These are phyloP conservation scores for Diversispora eburnea DNA, from an alignment of 192 early-diverging fungal genomes.

Conservation along the genomic window DNA sequence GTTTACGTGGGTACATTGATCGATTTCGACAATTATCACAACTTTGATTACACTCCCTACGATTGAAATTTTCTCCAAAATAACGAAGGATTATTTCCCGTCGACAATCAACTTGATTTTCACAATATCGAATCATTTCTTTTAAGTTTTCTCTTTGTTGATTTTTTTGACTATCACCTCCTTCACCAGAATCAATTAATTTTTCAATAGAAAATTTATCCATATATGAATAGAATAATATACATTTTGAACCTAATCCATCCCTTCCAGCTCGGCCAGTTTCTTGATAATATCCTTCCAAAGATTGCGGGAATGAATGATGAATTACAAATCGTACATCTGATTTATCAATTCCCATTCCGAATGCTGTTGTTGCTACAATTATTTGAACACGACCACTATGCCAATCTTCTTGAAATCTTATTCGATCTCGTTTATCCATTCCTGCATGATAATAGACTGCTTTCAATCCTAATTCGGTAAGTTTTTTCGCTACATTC, in stretches of 20 bases:
- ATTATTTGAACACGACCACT: slow-evolving; percentile 70
- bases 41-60: slow-evolving; percentile 59
- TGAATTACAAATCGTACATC: slow-evolving; percentile 97
- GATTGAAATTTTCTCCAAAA: slow-evolving; percentile 83
- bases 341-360: slow-evolving; percentile 97
- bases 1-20: no score
- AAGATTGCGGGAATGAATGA: slow-evolving; percentile 78
- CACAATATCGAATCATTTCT: slow-evolving; percentile 75
- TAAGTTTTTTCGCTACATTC: slow-evolving; percentile 69
- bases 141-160: slow-evolving; percentile 60
- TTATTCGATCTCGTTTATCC: slow-evolving; percentile 67
- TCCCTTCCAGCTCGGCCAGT: slow-evolving; percentile 95
- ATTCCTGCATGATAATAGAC: slow-evolving; percentile 89
- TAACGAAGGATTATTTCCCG: slow-evolving; percentile 84
- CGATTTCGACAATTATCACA: slow-evolving; percentile 82
- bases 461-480: slow-evolving; percentile 53
- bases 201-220: slow-evolving; percentile 72
- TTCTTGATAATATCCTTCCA: slow-evolving; percentile 97
- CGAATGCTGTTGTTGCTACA: slow-evolving; percentile 95
- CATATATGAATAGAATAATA: slow-evolving; percentile 74
- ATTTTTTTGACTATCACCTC: slow-evolving; percentile 78
- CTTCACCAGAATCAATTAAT: slow-evolving; percentile 83
- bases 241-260: slow-evolving; percentile 77
- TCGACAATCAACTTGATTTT: slow-evolving; percentile 83
- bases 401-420: slow-evolving; percentile 84